Evolutionary conservation across 108 stramenopile genomes (phyloP).

Genomic region (Cyclostephanos invisitatus): DNA sequence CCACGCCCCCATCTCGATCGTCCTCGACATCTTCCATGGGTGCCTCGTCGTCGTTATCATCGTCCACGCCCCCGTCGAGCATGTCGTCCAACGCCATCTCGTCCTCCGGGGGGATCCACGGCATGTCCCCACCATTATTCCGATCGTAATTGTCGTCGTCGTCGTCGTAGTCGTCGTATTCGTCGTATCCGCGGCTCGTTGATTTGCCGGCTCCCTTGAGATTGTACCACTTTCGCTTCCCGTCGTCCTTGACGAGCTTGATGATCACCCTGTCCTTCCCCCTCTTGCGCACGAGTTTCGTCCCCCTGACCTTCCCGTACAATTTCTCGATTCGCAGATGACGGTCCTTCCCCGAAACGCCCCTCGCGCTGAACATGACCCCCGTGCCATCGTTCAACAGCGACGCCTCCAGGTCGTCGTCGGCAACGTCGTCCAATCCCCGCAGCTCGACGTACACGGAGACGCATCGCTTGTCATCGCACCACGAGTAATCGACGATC

Average conservation of each 20-base stretch:
- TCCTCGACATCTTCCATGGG: neutral
- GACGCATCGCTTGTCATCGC: neutral
- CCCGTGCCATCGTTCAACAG: neutral
- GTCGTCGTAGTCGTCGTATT: too few species aligned
- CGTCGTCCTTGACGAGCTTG: slow-evolving; percentile 2
- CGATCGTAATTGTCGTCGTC: neutral
- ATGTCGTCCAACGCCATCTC: neutral
- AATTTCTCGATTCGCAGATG: neutral
- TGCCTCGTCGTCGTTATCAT: neutral
- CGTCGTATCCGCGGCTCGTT: neutral
- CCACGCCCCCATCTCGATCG: neutral
- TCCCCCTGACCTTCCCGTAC: neutral
- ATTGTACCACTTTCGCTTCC: neutral
- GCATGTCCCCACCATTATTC: neutral
- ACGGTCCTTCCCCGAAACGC: neutral
- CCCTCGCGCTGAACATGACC: neutral
- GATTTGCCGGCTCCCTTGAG: neutral
- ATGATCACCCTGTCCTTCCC: neutral
- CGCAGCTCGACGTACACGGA: neutral
- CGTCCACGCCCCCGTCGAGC: neutral
- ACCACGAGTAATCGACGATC: neutral
- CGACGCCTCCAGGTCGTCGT: neutral
- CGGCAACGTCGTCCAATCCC: neutral
- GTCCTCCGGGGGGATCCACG: neutral
- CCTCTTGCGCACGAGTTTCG: neutral